These are phyloP conservation scores for Plenodomus tracheiphilus DNA, from an alignment of 2,329 filamentous ascomycete species.

Conservation along the genomic window DNA sequence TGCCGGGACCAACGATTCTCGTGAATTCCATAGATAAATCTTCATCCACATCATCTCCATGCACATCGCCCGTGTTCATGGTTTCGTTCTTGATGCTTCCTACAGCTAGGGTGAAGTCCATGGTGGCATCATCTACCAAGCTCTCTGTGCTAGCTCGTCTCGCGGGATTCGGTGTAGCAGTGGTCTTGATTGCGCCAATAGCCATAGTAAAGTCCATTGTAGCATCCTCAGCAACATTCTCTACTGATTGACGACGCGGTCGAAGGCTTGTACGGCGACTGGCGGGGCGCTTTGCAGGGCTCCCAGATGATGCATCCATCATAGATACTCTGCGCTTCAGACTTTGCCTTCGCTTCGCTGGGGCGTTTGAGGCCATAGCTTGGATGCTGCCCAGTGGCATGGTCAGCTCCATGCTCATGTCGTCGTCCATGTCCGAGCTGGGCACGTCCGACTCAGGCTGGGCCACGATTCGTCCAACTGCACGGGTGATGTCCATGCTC, in stretches of 20 bases:
- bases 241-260: constrained; percentile 41
- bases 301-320: constrained; percentile 42
- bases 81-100: constrained; percentile 37
- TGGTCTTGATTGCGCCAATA: constrained; percentile 41
- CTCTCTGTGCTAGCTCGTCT: constrained; percentile 31
- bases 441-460: constrained; percentile 37
- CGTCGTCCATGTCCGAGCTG: constrained; percentile 48
- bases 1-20: constrained; percentile 51
- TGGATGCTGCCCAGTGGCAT: constrained; percentile 58
- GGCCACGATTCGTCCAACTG: constrained; percentile 75
- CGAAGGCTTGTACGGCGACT: constrained; percentile 45
- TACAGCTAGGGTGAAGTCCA: constrained; percentile 47
- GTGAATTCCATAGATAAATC: constrained; percentile 60
- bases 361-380: constrained; percentile 27
- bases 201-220: constrained; percentile 48
- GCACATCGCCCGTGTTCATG: constrained; percentile 4
- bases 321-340: constrained; percentile 51
- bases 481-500: constrained; percentile 92
- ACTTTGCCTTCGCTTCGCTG: constrained; percentile 38
- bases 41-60: constrained; percentile 26
- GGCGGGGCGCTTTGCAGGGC: constrained; percentile 40
- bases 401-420: constrained; percentile 61
- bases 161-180: constrained; percentile 9
- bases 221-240: constrained; percentile 44
- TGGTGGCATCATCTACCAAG: constrained; percentile 41